A percentile compares a stretch with the other conserved stretches of the same genome.
Evolutionary conservation across 2,329 filamentous ascomycete genomes (phyloP).

Genomic region (Fusarium nematophilum): DNA sequence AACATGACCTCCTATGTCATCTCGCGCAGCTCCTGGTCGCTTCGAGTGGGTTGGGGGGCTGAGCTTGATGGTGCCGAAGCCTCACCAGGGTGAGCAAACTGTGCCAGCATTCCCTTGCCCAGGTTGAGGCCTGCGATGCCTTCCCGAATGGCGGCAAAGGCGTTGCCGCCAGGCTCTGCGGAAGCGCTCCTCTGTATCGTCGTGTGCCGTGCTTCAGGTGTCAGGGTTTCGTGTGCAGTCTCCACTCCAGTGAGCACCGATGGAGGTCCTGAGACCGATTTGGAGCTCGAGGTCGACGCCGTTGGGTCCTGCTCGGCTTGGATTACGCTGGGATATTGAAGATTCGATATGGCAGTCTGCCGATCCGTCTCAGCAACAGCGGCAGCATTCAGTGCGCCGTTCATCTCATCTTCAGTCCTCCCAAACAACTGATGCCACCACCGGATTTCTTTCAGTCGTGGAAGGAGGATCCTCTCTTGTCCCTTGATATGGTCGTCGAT

Average conservation of each 20-base stretch:
- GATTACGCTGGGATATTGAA: conserved; percentile 46
- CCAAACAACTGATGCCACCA: conserved; percentile 96
- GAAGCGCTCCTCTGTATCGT: conserved; percentile 58
- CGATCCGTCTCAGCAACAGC: conserved; percentile 61
- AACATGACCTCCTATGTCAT: conserved; percentile 60
- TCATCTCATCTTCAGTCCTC: conserved; percentile 92
- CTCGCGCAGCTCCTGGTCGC: conserved; percentile 58
- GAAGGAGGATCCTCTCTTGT: conserved; percentile 86
- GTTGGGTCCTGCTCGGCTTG: conserved; percentile 42
- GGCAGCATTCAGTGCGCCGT: conserved; percentile 70
- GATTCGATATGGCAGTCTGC: conserved; percentile 50
- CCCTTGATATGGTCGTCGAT: conserved; percentile 84
- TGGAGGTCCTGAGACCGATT: conserved; percentile 53
- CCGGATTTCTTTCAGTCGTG: conserved; percentile 78
- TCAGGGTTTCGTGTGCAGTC: conserved; percentile 64
- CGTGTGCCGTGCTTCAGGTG: conserved; percentile 52
- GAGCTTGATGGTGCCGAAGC: conserved; percentile 34
- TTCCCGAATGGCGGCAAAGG: conserved; percentile 60
- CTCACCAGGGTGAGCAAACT: conserved; percentile 43
- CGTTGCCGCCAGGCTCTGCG: conserved; percentile 54
- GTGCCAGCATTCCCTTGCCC: conserved; percentile 58
- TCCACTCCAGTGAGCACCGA: conserved; percentile 71
- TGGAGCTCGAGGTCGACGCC: conserved; percentile 49
- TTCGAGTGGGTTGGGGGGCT: conserved; percentile 38
- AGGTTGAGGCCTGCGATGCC: conserved; percentile 61